phyloP scores from a whole-genome alignment of 805 yeast species.

The Sugiyamaella americana region DNA sequence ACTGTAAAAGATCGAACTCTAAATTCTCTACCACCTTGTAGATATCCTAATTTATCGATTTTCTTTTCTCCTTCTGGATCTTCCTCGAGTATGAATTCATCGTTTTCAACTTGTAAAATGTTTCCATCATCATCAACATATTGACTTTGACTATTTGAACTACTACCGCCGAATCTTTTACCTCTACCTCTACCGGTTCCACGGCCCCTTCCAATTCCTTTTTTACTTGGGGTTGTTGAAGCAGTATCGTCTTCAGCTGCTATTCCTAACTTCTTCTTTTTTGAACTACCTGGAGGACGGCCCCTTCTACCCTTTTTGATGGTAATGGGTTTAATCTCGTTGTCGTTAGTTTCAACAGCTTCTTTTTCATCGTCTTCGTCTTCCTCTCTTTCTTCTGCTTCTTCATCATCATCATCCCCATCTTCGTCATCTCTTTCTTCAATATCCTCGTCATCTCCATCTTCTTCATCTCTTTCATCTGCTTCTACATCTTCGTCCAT shows the following conservation, averaged over 20 bases:
- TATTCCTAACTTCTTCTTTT: conserved; percentile 21
- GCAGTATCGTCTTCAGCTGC: conserved; percentile 13
- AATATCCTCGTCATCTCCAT: conserved; percentile 3
- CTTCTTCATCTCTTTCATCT: background rate
- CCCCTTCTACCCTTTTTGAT: conserved; percentile 26
- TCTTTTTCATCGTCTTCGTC: conserved; percentile 26
- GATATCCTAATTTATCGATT: conserved; percentile 58
- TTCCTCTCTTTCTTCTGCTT: conserved; percentile 7
- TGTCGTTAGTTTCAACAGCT: conserved; percentile 26
- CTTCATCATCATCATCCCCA: conserved; percentile 1
- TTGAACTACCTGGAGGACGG: conserved; percentile 31
- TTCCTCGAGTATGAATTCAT: conserved; percentile 70
- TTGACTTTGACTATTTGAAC: conserved; percentile 15
- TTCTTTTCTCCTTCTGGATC: conserved; percentile 78
- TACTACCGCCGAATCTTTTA: conserved; percentile 10
- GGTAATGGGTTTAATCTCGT: conserved; percentile 17
- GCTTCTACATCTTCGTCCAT: conserved; percentile 14
- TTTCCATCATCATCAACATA: conserved; percentile 62
- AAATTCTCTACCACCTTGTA: conserved; percentile 68
- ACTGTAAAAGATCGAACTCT: conserved; percentile 44
- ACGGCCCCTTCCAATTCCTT: conserved; percentile 14
- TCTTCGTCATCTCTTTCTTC: conserved; percentile 5
- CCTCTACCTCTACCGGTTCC: conserved; percentile 19
- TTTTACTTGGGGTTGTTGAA: conserved; percentile 11
- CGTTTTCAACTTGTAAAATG: conserved; percentile 56